phyloP scores from a whole-genome alignment of 2,329 filamentous ascomycete species.

The Myriosclerotinia scirpicola region DNA sequence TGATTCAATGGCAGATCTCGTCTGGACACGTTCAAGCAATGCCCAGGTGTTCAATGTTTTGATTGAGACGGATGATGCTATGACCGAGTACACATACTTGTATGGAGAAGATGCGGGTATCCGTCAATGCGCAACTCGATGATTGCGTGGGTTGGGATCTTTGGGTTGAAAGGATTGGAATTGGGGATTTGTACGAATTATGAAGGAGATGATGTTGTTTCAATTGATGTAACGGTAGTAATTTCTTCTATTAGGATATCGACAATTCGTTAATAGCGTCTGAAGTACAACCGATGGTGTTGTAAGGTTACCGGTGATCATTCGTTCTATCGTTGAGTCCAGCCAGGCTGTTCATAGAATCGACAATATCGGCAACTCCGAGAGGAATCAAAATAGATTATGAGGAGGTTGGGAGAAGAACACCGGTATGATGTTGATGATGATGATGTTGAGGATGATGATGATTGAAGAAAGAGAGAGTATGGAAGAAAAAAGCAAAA shows the following conservation, averaged over 20 bases:
- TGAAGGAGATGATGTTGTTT: neutral
- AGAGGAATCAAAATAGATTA: too few species aligned
- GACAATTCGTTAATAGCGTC: neutral
- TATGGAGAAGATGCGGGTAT: constrained; percentile 8
- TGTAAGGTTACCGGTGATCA: too few species aligned
- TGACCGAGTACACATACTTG: constrained; percentile 5
- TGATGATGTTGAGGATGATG: too few species aligned
- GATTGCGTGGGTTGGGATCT: neutral
- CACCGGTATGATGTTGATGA: too few species aligned
- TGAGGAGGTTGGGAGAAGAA: too few species aligned
- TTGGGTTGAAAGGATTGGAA: neutral
- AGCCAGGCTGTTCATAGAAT: too few species aligned
- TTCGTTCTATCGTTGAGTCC: too few species aligned
- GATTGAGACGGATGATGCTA: neutral
- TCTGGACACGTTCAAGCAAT: neutral
- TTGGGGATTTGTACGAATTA: too few species aligned
- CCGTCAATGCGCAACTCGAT: constrained; percentile 13
- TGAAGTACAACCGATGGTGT: neutral
- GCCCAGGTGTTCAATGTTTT: too few species aligned
- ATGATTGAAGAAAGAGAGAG: too few species aligned
- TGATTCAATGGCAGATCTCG: constrained; percentile 25
- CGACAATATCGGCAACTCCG: too few species aligned
- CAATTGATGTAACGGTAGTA: neutral
- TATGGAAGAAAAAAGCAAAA: too few species aligned
- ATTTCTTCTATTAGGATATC: neutral